A percentile compares a stretch with the other conserved stretches of the same genome.
phyloP scores from a whole-genome alignment of 2,329 filamentous ascomycete species.

The Talaromyces atroroseus region DNA sequence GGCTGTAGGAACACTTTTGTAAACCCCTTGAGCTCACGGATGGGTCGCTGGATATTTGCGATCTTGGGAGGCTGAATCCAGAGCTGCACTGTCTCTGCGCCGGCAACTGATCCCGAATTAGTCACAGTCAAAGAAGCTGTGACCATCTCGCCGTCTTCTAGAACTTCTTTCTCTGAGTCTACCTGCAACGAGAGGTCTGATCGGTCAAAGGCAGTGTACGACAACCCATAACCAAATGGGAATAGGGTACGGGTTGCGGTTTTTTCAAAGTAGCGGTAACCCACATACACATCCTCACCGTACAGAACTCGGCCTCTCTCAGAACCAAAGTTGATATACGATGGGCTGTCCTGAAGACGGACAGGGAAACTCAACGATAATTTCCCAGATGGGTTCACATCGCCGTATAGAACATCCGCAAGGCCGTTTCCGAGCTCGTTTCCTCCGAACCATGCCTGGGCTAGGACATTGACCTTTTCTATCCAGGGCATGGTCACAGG shows the following conservation, averaged over 20 bases:
- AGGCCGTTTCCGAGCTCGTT: conserved; percentile 79
- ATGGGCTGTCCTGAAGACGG: conserved; percentile 63
- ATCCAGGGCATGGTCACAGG: conserved; percentile 53
- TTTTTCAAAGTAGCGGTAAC: conserved; percentile 75
- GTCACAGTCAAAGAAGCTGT: conserved; percentile 44
- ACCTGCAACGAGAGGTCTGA: conserved; percentile 40
- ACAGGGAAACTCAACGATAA: conserved; percentile 68
- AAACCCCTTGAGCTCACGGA: conserved; percentile 62
- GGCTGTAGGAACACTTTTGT: conserved; percentile 58
- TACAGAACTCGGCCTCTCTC: conserved; percentile 69
- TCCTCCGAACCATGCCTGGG: conserved; percentile 83
- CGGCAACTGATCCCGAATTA: conserved; percentile 51
- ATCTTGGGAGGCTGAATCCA: conserved; percentile 46
- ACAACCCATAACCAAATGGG: conserved; percentile 73
- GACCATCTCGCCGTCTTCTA: conserved; percentile 44
- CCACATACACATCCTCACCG: conserved; percentile 74
- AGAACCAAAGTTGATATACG: conserved; percentile 67
- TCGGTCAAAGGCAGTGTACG: conserved; percentile 65
- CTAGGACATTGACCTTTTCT: conserved; percentile 48
- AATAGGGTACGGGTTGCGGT: conserved; percentile 62
- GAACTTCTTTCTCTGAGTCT: conserved; percentile 24
- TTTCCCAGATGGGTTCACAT: conserved; percentile 69
- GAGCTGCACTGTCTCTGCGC: conserved; percentile 52
- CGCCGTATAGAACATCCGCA: conserved; percentile 70
- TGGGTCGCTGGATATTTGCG: conserved; percentile 50